Base-by-base conservation (phyloP, 495 filamentous ascomycete genomes). In the Chaetomium cochliodes region DNA sequence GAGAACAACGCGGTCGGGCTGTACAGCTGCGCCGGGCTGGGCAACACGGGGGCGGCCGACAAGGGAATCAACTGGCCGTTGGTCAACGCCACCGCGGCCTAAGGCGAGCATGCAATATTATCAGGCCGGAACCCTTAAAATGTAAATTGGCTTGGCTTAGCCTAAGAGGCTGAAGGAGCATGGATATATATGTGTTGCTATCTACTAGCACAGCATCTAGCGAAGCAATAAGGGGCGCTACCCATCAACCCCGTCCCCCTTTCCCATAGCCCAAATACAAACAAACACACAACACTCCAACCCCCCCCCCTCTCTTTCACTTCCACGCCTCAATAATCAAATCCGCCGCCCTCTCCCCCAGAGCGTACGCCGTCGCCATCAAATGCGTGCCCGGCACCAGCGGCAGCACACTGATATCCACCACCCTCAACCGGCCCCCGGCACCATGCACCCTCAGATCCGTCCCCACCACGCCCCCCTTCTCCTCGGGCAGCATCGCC, bases 21-120 rank as follows among this genome's bases (percentile, higher is more conserved):
- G 46, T 84, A 82, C 69, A 74, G 55, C 65, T 84, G 82, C 67
- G 79, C 78, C 0, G 82, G 82, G 0, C 64, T 84, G 50, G 78
- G 76, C 6, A 82, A 82, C 67, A 75, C 70, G 0, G 81, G 81
- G 12, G 81, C 81, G 1, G 76, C 69, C 26, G 82, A 84, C 72
- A 81, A 80, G 73, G 81, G 81, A 5, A 82, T 83, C 68, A 83
- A 83, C 71, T 84, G 81, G 81, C 80, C 80, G 3, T 71, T 82
- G 2, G 69, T 72, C 33, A 75, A 81, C 58, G 80, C 69, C 11
- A 72, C 72, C 6, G 28, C 28, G 0, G 23, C 26, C 28, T 46
- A 30, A n/a, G 18, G 5, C 8, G 20, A 50, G n/a, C 18, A 37
- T 37, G 33, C 8, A 8, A 1, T 37, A 37, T 37, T 11, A 11